Percentiles rank a stretch among this genome's conserved stretches.
phyloP scores from a whole-genome alignment of 2,329 filamentous ascomycete genomes.

The Daldinia eschscholtzii region DNA sequence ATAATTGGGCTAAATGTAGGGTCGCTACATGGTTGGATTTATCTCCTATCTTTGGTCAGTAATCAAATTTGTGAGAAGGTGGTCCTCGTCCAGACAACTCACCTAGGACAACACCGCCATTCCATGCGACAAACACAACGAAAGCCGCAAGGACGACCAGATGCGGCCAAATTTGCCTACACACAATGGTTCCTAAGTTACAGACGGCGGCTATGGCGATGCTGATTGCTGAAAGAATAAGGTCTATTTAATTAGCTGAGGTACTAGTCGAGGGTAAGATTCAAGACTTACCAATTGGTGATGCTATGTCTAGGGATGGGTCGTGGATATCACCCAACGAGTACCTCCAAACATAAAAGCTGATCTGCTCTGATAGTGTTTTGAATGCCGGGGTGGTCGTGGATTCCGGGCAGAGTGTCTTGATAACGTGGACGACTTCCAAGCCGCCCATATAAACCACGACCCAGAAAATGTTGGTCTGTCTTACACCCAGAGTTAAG shows the following conservation, averaged over 20 bases:
- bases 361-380: conserved; percentile 54
- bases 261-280: not conserved
- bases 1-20: conserved; percentile 89
- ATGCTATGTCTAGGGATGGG: conserved; percentile 60
- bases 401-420: conserved; percentile 55
- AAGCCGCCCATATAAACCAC: conserved; percentile 79
- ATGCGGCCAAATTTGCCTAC: conserved; percentile 67
- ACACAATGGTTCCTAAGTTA: conserved; percentile 62
- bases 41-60: conserved; percentile 72
- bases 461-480: conserved; percentile 98
- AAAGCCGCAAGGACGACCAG: conserved; percentile 76
- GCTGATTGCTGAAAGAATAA: conserved; percentile 71
- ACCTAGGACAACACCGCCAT: conserved; percentile 92
- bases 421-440: conserved; percentile 66
- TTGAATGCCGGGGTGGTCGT: conserved; percentile 51
- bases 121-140: conserved; percentile 82
- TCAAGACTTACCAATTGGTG: conserved; percentile 62
- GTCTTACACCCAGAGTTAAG: conserved; percentile 79
- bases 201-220: conserved; percentile 69
- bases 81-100: conserved; percentile 43
- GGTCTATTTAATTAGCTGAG: conserved; percentile 57
- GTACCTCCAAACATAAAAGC: conserved; percentile 59
- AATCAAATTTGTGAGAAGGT: not conserved
- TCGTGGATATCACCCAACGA: conserved; percentile 69
- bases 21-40: conserved; percentile 95